phyloP scores from a whole-genome alignment of 768 basidiomycete genomes.

The Cubamyces sp. region DNA sequence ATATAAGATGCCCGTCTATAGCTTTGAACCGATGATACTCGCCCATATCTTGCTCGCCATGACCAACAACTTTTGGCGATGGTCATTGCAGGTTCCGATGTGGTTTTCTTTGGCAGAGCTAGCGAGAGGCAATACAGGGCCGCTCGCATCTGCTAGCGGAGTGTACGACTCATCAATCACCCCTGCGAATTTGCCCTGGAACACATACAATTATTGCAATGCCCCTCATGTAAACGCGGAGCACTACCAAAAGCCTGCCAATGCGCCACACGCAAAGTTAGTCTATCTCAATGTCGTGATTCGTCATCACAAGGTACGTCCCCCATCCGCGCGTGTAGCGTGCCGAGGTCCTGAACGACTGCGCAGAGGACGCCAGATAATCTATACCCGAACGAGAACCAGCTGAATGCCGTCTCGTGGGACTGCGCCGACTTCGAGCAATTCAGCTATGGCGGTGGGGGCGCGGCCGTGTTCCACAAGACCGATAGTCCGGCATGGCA shows the following conservation, averaged over 20 bases:
- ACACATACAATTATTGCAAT: constrained; percentile 59
- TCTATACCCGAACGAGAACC: constrained; percentile 47
- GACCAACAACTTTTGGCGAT: constrained; percentile 7
- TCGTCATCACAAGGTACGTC: constrained; percentile 51
- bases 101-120: neutral
- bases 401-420: constrained; percentile 45
- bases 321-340: too few species aligned
- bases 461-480: constrained; percentile 43
- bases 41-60: neutral
- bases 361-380: constrained; percentile 53
- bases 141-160: constrained; percentile 34
- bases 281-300: constrained; percentile 48
- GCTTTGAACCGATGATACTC: neutral
- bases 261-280: constrained; percentile 36
- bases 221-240: constrained; percentile 48
- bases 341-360: too few species aligned
- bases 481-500: constrained; percentile 36
- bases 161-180: constrained; percentile 51
- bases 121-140: constrained; percentile 4
- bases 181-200: constrained; percentile 45
- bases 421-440: constrained; percentile 44
- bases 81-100: constrained; percentile 3
- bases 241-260: constrained; percentile 41
- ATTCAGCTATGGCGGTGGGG: constrained; percentile 43
- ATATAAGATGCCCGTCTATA: neutral